These are phyloP conservation scores for Cryptococcus sp. DNA, from an alignment of 1,284 basidiomycete species.

Conservation along the genomic window DNA sequence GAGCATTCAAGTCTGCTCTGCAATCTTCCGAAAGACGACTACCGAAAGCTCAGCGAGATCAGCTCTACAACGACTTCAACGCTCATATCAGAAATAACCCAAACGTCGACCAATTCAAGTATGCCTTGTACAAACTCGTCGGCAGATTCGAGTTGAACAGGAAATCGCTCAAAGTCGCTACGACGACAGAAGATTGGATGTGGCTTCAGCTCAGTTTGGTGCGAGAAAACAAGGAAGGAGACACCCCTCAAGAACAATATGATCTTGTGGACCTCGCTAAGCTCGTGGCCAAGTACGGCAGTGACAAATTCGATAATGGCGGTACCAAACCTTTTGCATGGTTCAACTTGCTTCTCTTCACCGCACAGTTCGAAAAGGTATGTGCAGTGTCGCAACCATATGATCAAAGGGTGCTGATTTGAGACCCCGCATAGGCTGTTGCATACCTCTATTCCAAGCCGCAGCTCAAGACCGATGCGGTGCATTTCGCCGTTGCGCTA, in stretches of 20 bases:
- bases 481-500: conserved; percentile 89
- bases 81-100: conserved; percentile 85
- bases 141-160: conserved; percentile 85
- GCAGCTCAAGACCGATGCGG: conserved; percentile 87
- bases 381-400: conserved; percentile 31
- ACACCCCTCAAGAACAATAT: conserved; percentile 59
- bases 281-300: conserved; percentile 82
- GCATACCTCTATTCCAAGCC: conserved; percentile 85
- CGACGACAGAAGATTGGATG: conserved; percentile 95
- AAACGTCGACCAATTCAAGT: conserved; percentile 85
- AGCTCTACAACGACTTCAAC: conserved; percentile 86
- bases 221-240: conserved; percentile 66
- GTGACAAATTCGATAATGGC: conserved; percentile 85
- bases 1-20: conserved; percentile 83
- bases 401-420: not conserved
- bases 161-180: conserved; percentile 81
- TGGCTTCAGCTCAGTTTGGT: conserved; percentile 92
- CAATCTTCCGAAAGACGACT: conserved; percentile 75
- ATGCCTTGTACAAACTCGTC: conserved; percentile 92
- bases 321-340: conserved; percentile 67
- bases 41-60: conserved; percentile 76
- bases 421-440: conserved; percentile 61
- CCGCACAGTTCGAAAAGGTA: conserved; percentile 91
- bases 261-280: conserved; percentile 78
- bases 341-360: conserved; percentile 87